Evolutionary conservation across 345 rosid genomes (phyloP).

Genomic region (Linum usitatissimum): DNA sequence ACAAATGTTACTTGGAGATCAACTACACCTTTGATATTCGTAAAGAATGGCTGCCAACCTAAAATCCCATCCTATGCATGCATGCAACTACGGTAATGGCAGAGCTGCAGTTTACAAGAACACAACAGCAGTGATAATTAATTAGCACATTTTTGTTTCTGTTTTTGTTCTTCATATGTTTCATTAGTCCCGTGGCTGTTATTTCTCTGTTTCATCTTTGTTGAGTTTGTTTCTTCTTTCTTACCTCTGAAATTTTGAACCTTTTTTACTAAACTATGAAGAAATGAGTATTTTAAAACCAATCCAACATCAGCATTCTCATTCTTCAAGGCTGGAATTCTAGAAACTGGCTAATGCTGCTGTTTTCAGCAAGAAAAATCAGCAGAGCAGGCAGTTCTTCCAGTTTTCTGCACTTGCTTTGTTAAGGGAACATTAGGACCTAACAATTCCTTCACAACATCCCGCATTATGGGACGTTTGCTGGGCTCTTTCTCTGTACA

Average conservation of each 20-base stretch:
- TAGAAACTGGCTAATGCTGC: not conserved
- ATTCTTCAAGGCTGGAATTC: not conserved
- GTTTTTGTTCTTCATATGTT: too few species aligned
- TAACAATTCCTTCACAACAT: slow-evolving; percentile 44
- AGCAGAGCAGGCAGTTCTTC: not conserved
- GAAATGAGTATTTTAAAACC: too few species aligned
- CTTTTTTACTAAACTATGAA: too few species aligned
- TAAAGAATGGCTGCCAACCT: not conserved
- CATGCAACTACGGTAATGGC: not conserved
- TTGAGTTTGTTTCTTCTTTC: too few species aligned
- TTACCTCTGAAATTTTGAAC: too few species aligned
- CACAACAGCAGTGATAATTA: too few species aligned
- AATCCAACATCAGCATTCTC: not conserved
- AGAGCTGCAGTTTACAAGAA: not conserved
- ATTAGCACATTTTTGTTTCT: too few species aligned
- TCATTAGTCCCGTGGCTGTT: too few species aligned
- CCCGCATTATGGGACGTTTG: slow-evolving; percentile 58
- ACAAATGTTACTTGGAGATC: not conserved
- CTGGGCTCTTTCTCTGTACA: slow-evolving; percentile 51
- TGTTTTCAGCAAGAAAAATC: not conserved
- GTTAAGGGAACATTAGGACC: slow-evolving; percentile 10
- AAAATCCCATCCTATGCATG: not conserved
- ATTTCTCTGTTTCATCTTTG: too few species aligned
- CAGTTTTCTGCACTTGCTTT: slow-evolving; percentile 7
- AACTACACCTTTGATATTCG: not conserved